A percentile compares a stretch with the other conserved stretches of the same genome.
phyloP scores from a whole-genome alignment of 257 asterid species.

The Penstemon davidsonii region DNA sequence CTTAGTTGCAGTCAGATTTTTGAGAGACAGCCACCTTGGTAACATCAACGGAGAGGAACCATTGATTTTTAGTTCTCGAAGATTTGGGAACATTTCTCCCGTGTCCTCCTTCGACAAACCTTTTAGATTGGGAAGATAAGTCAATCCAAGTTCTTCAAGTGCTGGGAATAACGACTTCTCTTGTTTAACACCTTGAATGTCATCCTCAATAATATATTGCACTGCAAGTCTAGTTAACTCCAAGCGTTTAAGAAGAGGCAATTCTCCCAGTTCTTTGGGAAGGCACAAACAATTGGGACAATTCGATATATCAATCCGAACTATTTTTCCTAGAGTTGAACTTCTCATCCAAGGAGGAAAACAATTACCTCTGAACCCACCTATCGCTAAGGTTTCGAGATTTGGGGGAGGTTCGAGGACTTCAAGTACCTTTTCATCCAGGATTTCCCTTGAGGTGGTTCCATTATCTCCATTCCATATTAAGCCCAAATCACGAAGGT shows the following conservation, averaged over 20 bases:
- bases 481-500: constrained; percentile 20
- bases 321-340: constrained; percentile 19
- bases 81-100: neutral
- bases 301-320: neutral
- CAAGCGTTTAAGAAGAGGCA: constrained; percentile 18
- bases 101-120: constrained; percentile 5
- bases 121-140: neutral
- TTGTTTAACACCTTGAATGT: neutral
- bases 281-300: constrained; percentile 10
- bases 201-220: constrained; percentile 21
- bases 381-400: neutral
- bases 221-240: neutral
- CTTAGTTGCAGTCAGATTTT: neutral
- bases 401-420: constrained; percentile 29
- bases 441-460: neutral
- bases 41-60: neutral
- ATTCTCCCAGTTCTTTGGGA: constrained; percentile 15
- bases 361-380: constrained; percentile 1
- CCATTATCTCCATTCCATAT: too few relatives aligned
- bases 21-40: neutral
- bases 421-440: constrained; percentile 28
- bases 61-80: neutral
- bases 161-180: neutral
- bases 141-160: neutral
- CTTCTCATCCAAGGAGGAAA: constrained; percentile 28